Conservation (phyloP, 2,329 filamentous ascomycete species). For the Chaetomium globosum region DNA sequence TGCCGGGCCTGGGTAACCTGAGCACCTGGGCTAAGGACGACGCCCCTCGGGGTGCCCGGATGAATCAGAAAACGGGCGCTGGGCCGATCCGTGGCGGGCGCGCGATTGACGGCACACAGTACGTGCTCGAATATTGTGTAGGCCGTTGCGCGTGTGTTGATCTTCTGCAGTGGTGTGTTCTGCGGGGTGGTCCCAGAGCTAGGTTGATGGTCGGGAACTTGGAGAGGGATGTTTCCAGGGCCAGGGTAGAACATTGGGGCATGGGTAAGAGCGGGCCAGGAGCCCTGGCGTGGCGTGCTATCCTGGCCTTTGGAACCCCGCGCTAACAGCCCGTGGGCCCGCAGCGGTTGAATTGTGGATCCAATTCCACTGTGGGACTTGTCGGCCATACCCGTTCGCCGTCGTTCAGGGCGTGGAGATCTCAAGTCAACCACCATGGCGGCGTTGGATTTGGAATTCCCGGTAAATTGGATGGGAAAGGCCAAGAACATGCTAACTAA, state of each 20-base stretch:
- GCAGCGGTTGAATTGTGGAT: slow-evolving; percentile 24
- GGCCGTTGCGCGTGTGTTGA: slow-evolving; percentile 8
- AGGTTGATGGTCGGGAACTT: slow-evolving; percentile 11
- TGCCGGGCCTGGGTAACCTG: slow-evolving; percentile 18
- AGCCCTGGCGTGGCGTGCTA: slow-evolving; percentile 22
- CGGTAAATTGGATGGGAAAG: neutral
- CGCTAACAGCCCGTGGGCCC: slow-evolving; percentile 24
- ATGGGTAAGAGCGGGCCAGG: slow-evolving; percentile 17
- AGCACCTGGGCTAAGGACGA: neutral
- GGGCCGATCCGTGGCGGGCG: neutral
- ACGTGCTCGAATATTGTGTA: neutral
- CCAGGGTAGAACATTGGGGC: slow-evolving; percentile 19
- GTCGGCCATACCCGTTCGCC: neutral
- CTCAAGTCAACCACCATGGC: neutral
- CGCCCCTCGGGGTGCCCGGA: slow-evolving; percentile 7
- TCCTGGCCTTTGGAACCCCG: slow-evolving; percentile 24
- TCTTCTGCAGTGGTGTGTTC: slow-evolving; percentile 1
- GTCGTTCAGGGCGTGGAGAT: neutral
- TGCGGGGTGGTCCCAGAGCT: slow-evolving; percentile 16
- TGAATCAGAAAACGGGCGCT: neutral
- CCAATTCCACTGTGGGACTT: slow-evolving; percentile 12
- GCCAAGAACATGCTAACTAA: neutral
- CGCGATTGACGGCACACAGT: slow-evolving; percentile 11
- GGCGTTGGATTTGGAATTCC: neutral
- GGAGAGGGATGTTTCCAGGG: slow-evolving; percentile 15